A percentile compares a stretch with the other conserved stretches of the same genome.
phyloP scores from a whole-genome alignment of 257 asterid species.

The Scutellaria galericulata region DNA sequence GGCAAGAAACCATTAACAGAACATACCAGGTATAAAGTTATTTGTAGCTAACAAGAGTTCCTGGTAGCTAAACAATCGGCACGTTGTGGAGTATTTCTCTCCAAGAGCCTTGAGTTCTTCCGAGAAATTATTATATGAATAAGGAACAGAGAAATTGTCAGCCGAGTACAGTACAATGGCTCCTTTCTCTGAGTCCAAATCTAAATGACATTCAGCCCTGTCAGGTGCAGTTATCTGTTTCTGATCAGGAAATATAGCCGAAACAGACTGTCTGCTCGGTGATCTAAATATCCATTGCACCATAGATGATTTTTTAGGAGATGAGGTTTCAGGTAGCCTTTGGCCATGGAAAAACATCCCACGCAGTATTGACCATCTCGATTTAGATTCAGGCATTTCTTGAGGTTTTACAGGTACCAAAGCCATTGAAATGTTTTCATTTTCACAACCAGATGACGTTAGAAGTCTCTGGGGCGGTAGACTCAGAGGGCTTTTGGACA shows the following conservation, averaged over 20 bases:
- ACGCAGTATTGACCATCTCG: constrained; percentile 72
- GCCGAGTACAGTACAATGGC: constrained; percentile 44
- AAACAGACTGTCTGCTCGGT: constrained; percentile 65
- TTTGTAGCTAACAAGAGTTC: constrained; percentile 77
- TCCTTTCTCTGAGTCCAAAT: constrained; percentile 48
- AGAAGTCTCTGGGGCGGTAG: constrained; percentile 37
- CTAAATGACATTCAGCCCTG: constrained; percentile 40
- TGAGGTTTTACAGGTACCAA: constrained; percentile 57
- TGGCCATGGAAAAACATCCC: constrained; percentile 47
- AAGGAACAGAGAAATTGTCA: constrained; percentile 36
- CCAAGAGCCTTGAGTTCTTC: constrained; percentile 63
- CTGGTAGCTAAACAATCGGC: constrained; percentile 66
- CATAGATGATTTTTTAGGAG: constrained; percentile 54
- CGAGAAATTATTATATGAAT: constrained; percentile 39
- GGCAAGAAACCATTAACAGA: constrained; percentile 24
- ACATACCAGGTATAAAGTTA: constrained; percentile 65
- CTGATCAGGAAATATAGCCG: constrained; percentile 71
- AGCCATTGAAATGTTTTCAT: constrained; percentile 53
- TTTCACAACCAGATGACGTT: constrained; percentile 37
- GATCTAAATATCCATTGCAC: constrained; percentile 55
- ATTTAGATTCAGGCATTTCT: constrained; percentile 44
- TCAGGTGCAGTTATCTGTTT: constrained; percentile 51
- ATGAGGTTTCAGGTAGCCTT: constrained; percentile 41
- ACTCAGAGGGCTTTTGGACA: constrained; percentile 52
- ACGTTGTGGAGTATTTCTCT: constrained; percentile 57